phyloP scores from a whole-genome alignment of 2,329 filamentous ascomycete genomes.

The Fonsecaea pugnacius region DNA sequence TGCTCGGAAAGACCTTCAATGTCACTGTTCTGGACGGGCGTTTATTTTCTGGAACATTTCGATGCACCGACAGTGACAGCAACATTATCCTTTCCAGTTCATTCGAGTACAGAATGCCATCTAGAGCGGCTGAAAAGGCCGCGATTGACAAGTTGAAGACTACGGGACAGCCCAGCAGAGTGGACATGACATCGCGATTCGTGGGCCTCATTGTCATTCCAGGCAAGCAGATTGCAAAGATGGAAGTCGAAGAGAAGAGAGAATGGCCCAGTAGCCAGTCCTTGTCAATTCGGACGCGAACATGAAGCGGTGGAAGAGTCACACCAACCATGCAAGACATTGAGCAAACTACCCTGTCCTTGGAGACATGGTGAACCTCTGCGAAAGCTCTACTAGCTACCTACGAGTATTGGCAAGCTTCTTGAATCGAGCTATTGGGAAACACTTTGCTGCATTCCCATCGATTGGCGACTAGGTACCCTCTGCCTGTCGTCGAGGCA shows the following conservation, averaged over 20 bases:
- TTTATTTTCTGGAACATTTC: conserved; percentile 87
- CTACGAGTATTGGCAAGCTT: background rate
- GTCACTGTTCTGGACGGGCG: conserved; percentile 54
- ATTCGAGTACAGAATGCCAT: conserved; percentile 85
- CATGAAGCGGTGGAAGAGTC: conserved; percentile 14
- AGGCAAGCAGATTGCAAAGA: conserved; percentile 79
- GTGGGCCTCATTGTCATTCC: conserved; percentile 90
- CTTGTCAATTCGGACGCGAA: conserved; percentile 31
- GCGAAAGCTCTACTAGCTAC: background rate
- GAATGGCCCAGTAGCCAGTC: conserved; percentile 27
- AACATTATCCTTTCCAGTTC: conserved; percentile 86
- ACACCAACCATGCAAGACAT: background rate
- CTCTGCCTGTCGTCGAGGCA: background rate
- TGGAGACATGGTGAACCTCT: background rate
- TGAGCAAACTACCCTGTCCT: background rate
- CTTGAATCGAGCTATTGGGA: background rate
- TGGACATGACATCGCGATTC: conserved; percentile 82
- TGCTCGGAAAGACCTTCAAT: conserved; percentile 37
- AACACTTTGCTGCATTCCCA: background rate
- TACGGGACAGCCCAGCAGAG: conserved; percentile 53
- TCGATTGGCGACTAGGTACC: background rate
- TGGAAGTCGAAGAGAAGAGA: conserved; percentile 75
- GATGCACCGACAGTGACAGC: conserved; percentile 88
- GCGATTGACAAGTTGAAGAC: conserved; percentile 44
- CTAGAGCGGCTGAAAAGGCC: conserved; percentile 53